Evolutionary conservation across 306 rosid species (phyloP).

Genomic region (Glycine tomentella): DNA sequence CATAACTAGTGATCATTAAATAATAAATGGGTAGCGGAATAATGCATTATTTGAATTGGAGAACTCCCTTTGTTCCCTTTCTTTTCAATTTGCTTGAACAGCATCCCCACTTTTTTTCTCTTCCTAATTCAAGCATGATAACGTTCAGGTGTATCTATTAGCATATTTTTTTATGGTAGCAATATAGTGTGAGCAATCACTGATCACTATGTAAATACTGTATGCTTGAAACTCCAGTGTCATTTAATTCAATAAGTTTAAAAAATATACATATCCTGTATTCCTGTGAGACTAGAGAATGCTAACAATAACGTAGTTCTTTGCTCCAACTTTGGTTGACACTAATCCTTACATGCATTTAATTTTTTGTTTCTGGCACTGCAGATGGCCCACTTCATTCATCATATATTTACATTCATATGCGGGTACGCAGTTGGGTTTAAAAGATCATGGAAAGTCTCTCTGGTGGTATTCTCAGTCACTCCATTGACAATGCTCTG

Average conservation of each 20-base stretch:
- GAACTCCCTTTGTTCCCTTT: not conserved
- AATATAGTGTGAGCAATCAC: not conserved
- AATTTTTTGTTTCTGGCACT: conserved; percentile 16
- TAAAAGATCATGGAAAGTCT: conserved; percentile 79
- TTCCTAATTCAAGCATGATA: not conserved
- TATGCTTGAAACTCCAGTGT: not conserved
- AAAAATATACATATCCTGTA: too few species aligned
- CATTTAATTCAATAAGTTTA: too few species aligned
- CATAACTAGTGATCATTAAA: too few species aligned
- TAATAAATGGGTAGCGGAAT: not conserved
- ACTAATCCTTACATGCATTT: not conserved
- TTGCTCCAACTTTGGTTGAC: conserved; percentile 24
- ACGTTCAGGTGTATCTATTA: not conserved
- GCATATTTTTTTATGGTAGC: not conserved
- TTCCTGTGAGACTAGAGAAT: not conserved
- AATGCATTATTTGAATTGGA: not conserved
- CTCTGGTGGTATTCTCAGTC: conserved; percentile 78
- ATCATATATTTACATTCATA: conserved; percentile 77
- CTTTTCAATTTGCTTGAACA: not conserved
- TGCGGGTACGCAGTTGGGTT: conserved; percentile 87
- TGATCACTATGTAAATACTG: not conserved
- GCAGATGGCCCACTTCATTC: conserved; percentile 96
- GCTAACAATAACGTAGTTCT: not conserved
- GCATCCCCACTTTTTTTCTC: not conserved
- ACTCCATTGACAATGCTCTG: conserved; percentile 85